Conservation (phyloP, 108 stramenopile species). For the Nitzschia sp. region DNA sequence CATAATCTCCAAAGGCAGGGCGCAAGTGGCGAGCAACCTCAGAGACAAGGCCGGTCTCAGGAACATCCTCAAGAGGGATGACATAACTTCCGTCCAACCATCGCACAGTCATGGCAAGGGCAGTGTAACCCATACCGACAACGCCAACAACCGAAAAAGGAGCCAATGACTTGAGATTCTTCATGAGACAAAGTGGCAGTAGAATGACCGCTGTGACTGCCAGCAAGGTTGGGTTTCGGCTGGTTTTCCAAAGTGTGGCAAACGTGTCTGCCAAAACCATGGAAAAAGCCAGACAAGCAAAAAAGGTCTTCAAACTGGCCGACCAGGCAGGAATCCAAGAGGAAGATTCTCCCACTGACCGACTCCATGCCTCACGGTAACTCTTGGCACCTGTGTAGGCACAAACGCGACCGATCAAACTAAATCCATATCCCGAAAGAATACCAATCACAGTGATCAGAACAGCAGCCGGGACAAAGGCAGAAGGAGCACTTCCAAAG, state of each 20-base stretch:
- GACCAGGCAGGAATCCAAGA: constrained; percentile 86
- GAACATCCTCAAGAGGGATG: constrained; percentile 30
- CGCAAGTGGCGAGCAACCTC: constrained; percentile 60
- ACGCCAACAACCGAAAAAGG: constrained; percentile 84
- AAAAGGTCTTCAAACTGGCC: constrained; percentile 81
- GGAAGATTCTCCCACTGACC: constrained; percentile 62
- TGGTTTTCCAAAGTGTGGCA: constrained; percentile 57
- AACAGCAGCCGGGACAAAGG: constrained; percentile 76
- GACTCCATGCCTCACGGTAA: constrained; percentile 91
- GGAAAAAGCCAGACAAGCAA: constrained; percentile 88
- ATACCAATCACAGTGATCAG: constrained; percentile 78
- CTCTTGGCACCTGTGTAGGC: constrained; percentile 73
- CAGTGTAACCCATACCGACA: constrained; percentile 86
- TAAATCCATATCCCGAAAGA: constrained; percentile 86
- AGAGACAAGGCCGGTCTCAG: constrained; percentile 15
- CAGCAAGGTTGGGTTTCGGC: constrained; percentile 57
- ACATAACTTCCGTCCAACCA: constrained; percentile 82
- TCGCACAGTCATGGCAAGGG: constrained; percentile 69
- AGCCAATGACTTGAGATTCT: constrained; percentile 75
- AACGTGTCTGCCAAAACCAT: constrained; percentile 95
- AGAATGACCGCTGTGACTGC: constrained; percentile 71
- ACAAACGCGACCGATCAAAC: constrained; percentile 79
- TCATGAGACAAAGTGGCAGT: constrained; percentile 89
- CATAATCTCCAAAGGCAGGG: constrained; percentile 71
- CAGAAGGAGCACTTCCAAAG: constrained; percentile 81